A percentile compares a stretch with the other conserved stretches of the same genome.
Conservation (phyloP, 169 alveolate species). For the Plasmodium billcollinsi region DNA sequence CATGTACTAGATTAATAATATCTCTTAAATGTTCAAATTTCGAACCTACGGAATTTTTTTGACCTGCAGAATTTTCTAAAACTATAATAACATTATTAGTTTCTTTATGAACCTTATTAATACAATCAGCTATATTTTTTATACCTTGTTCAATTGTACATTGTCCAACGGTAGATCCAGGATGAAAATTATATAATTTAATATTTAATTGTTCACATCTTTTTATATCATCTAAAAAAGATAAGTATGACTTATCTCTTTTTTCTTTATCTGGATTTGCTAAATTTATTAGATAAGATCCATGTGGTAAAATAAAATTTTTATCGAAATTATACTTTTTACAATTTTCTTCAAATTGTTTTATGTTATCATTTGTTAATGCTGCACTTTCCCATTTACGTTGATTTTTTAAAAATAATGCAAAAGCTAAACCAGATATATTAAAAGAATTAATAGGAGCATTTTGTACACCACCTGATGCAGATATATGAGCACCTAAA, state of each 20-base stretch:
- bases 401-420: conserved; percentile 91
- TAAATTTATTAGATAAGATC: conserved; percentile 90
- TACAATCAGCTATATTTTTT: conserved; percentile 84
- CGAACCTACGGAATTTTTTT: conserved; percentile 90
- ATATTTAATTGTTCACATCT: conserved; percentile 92
- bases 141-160: conserved; percentile 88
- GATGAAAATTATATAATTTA: conserved; percentile 90
- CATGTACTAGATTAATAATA: conserved; percentile 84
- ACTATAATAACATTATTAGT: conserved; percentile 88
- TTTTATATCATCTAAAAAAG: conserved; percentile 90
- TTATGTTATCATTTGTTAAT: conserved; percentile 80
- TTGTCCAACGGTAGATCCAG: conserved; percentile 90
- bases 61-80: conserved; percentile 93
- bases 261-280: conserved; percentile 93
- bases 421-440: conserved; percentile 90
- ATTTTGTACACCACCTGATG: conserved; percentile 92
- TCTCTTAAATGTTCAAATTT: conserved; percentile 90
- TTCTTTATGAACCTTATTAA: conserved; percentile 87
- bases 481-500: conserved; percentile 93
- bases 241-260: conserved; percentile 86
- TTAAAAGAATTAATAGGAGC: conserved; percentile 87
- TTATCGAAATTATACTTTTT: conserved; percentile 80
- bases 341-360: conserved; percentile 81
- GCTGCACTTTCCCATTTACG: conserved; percentile 92
- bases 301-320: conserved; percentile 90